Base-by-base conservation (phyloP, 2,329 filamentous ascomycete species). In the Hymenoscyphus fructigenus region DNA sequence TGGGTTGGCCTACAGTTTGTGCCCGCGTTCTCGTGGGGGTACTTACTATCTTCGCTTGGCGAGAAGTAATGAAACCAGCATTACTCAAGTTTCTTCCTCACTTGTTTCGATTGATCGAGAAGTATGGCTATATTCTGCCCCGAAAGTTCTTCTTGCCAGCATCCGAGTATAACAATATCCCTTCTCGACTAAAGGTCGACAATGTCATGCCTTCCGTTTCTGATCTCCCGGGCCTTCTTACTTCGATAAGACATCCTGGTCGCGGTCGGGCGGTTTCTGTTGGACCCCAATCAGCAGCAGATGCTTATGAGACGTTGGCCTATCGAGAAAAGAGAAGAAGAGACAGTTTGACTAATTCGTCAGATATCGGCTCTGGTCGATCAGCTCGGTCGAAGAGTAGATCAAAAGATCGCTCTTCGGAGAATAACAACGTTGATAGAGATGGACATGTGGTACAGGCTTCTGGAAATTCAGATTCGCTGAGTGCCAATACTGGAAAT, bases 231-330 rank as follows among this genome's bases (percentile, higher is more conserved):
- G 85, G 87, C 36, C 87, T 97, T 74, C 83, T 97, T 28, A 90
- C 88, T 66, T 92, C 88, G 53, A 91, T 98, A 57, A 88, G 92
- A 28, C 88, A 94, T 70, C 91, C 92, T 0, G 85, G 84, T 15
- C 84, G 92, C 65, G 89, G 89, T 67, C 86, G 95, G 60, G 90
- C 93, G 36, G 87, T 98, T 38, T 97, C 93, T 5, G 86, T 98
- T 61, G 95, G 95, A 0, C 95, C 95, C 1, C 95, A 98, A 78
- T 97, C 93, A 57, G 93, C 93, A 66, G 95, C 95, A 1, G 95
- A 99, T 79, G 95, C 93, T 28, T 97, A 97, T 78, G 95, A 99
- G 80, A 92, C 93, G 23, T 82, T 99, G 59, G 95, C 94, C 5
- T 97, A 97, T 75, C 88, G 94, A 23, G 92, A 97, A 71, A 85